Base-by-base conservation (phyloP, 306 rosid genomes). In the Inga laurina region DNA sequence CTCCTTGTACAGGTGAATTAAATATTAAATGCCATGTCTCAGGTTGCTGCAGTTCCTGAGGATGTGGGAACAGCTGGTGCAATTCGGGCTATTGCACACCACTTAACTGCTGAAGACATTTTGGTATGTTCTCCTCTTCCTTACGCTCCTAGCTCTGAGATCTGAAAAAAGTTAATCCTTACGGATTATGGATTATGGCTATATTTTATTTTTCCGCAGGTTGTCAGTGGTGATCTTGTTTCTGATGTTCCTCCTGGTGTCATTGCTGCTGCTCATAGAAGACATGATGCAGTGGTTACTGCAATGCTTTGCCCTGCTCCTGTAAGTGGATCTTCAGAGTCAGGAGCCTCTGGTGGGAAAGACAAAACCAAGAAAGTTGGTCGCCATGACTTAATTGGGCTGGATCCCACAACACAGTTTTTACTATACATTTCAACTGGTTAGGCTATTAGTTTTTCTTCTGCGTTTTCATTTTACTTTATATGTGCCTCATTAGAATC, bases 31-130 rank as follows among this genome's bases (percentile, higher is more conserved):
- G 43, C 56, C n/a, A 39, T 71, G n/a, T 75, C 73, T 35, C 89
- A 94, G 99, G 99, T 97, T 86, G 93, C 97, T 52, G 89, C 95
- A 80, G 98, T 94, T 75, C 95, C 97, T 2, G 99, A 94, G 87
- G 99, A 97, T 87, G 94, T 94, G 79, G 99, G 99, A 83, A 97
- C 99, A 32, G 97, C 95, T 70, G 98, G 95, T 85, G 97, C 98
- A 48, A 91, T 97, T 81, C 91, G 97, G 61, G 99, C 99, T 35
- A 90, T 97, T 83, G 85, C 94, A 11, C 97, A 79, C 81, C 97
- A 88, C 85, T 84, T 97, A 83, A 89, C 94, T 57, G 97, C 97
- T 16, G 91, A 90, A 79, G 97, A 97, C 86, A 90, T 97, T 85
- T 85, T 97, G 97, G 99, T 92, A 77, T 74, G 77, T 76, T 54